Percentiles rank a stretch among this genome's conserved stretches.
Conservation (phyloP, 495 filamentous ascomycete species). For the Daldinia grandis region DNA sequence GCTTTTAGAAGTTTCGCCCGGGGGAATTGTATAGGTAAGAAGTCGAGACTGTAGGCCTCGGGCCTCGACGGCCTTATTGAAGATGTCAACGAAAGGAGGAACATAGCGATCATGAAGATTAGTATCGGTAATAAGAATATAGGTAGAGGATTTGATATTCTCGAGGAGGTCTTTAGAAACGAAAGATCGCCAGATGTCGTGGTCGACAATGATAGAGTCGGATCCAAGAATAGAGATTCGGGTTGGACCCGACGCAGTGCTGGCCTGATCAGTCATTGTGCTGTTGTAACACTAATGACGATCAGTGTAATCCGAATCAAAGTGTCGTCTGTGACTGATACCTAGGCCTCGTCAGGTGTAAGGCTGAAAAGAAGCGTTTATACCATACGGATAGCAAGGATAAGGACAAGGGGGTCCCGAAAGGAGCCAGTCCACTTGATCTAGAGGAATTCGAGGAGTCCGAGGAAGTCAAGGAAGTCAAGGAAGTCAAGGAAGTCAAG, state of each 20-base stretch:
- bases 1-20: constrained; percentile 93
- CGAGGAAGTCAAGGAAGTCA: no score
- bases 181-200: constrained; percentile 85
- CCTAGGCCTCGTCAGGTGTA: not conserved
- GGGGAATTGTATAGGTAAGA: constrained; percentile 84
- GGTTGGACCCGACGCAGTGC: constrained; percentile 50
- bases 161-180: constrained; percentile 83
- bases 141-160: constrained; percentile 83
- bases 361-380: constrained; percentile 12
- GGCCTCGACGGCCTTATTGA: constrained; percentile 64
- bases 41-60: constrained; percentile 69
- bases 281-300: constrained; percentile 3
- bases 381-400: constrained; percentile 1
- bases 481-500: no score
- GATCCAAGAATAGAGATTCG: constrained; percentile 62
- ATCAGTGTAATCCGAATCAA: not conserved
- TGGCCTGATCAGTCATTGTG: constrained; percentile 31
- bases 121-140: constrained; percentile 95
- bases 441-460: not conserved
- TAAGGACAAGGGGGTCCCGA: not conserved
- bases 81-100: constrained; percentile 74
- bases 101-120: constrained; percentile 87
- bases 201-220: constrained; percentile 90
- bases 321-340: not conserved
- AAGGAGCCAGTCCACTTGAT: constrained; percentile 7